Base-by-base conservation (phyloP, 1,284 basidiomycete genomes). In the Heterobasidion occidentale region DNA sequence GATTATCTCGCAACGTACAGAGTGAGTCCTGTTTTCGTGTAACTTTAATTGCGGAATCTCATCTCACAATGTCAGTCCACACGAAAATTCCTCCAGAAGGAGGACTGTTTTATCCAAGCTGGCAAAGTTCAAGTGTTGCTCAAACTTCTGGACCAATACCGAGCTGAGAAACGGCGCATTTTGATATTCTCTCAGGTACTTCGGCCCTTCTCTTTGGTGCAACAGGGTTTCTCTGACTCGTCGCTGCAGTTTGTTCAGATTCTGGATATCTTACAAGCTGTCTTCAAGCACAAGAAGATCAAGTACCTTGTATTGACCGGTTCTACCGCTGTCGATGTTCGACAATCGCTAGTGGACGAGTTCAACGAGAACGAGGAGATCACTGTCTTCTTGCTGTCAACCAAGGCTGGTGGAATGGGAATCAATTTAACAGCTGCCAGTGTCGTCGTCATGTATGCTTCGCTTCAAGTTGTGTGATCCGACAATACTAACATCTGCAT, bases 341-440 rank as follows among this genome's bases (percentile, higher is more conserved):
- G 97, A 15, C 97, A 99, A 71, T 84, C 87, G 7, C 71, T 99
- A 4, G 96, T 99, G 0, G 97, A 99, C 66, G 90, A 97, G 68
- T 99, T 98, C 71, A 95, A 91, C n/a, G 90, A 95, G 64, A 92
- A 98, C 66, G 78, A 85, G 33, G 79, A 81, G n/a, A 98, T 99
- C 65, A 80, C 87, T 19, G 88, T 97, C 35, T 99, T 99, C 72
- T 75, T 99, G 5, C 78, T 99, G 1, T 98, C 94, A 6, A 99
- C 97, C 0, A 94, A 94, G 70, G 97, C 97, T 0, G 97, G 92
- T 20, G 90, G 88, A 12, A 90, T 92, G 89, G 85, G 94, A 52
- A 92, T 96, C 70, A 96, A 95, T 68, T 70, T 96, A 61, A 94
- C 91, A 1, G 92, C 94, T 1, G 94, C 94, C 1, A 93, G 89